A percentile compares a stretch with the other conserved stretches of the same genome.
These are phyloP conservation scores for Cercospora citrullina DNA, from an alignment of 2,329 filamentous ascomycete genomes.

Conservation along the genomic window DNA sequence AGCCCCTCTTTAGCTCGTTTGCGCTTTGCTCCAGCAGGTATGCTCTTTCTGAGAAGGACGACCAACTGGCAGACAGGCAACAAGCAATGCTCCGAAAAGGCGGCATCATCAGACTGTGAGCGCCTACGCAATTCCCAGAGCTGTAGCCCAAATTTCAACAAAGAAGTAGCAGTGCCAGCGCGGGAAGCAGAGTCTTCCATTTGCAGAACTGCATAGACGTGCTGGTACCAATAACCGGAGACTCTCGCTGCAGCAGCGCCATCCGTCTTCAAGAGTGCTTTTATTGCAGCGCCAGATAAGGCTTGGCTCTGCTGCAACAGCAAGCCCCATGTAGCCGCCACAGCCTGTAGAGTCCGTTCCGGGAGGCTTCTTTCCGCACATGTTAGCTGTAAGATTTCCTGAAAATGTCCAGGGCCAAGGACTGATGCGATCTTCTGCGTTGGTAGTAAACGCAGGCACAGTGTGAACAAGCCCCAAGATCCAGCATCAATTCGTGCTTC, in stretches of 20 bases:
- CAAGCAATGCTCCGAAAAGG: conserved; percentile 34
- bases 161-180: not conserved
- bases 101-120: conserved; percentile 25
- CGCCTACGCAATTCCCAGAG: conserved; percentile 35
- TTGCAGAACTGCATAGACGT: conserved; percentile 14
- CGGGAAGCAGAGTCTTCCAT: not conserved
- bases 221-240: conserved; percentile 31
- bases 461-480: conserved; percentile 61
- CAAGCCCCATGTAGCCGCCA: conserved; percentile 20
- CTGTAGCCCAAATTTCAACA: conserved; percentile 27
- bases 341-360: conserved; percentile 10
- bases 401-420: conserved; percentile 68
- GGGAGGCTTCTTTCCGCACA: conserved; percentile 21
- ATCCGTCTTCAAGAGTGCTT: conserved; percentile 28
- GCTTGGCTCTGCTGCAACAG: conserved; percentile 26
- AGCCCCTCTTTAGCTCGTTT: conserved; percentile 18
- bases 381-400: conserved; percentile 64
- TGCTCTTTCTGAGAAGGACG: not conserved
- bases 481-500: conserved; percentile 46
- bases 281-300: conserved; percentile 26
- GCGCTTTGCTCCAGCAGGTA: conserved; percentile 19
- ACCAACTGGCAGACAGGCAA: conserved; percentile 27
- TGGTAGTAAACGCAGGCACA: conserved; percentile 65
- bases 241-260: conserved; percentile 28
- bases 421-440: conserved; percentile 68